phyloP scores from a whole-genome alignment of 2,329 filamentous ascomycete genomes.

The Fusarium sp. region DNA sequence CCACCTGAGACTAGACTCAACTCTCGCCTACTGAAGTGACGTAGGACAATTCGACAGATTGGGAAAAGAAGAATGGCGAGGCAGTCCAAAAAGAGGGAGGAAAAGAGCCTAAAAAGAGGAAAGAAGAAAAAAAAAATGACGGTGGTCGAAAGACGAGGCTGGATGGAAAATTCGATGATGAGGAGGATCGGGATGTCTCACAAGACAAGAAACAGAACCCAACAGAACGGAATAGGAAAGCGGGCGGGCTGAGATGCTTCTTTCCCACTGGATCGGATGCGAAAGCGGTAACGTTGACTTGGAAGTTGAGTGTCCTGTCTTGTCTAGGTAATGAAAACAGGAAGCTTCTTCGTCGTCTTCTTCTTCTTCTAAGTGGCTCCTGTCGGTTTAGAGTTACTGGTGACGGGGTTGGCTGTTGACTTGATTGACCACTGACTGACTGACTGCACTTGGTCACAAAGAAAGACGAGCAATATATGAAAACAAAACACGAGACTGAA shows the following conservation, averaged over 20 bases:
- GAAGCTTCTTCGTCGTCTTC: constrained; percentile 16
- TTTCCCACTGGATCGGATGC: constrained; percentile 2
- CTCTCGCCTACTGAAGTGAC: constrained; percentile 22
- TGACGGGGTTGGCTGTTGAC: not conserved
- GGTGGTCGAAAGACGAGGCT: constrained; percentile 4
- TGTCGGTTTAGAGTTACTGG: not conserved
- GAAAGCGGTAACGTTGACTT: constrained; percentile 1
- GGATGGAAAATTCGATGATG: constrained; percentile 14
- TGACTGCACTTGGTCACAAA: not conserved
- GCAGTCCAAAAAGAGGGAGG: constrained; percentile 1
- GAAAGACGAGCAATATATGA: not conserved
- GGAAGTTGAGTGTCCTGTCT: constrained; percentile 12
- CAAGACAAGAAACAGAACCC: constrained; percentile 5
- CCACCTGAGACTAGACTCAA: constrained; percentile 24
- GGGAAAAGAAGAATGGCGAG: not conserved
- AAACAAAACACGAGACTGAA: not conserved
- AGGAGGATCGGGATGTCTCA: constrained; percentile 18
- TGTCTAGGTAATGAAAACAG: not conserved
- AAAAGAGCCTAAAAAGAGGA: not conserved
- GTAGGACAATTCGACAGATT: not conserved
- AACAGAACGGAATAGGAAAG: constrained; percentile 24
- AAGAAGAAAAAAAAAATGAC: not conserved
- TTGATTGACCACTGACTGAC: not conserved
- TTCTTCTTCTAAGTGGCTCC: constrained; percentile 9
- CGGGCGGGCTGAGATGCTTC: constrained; percentile 16